Conservation (phyloP, 257 asterid species). For the Plantago major region DNA sequence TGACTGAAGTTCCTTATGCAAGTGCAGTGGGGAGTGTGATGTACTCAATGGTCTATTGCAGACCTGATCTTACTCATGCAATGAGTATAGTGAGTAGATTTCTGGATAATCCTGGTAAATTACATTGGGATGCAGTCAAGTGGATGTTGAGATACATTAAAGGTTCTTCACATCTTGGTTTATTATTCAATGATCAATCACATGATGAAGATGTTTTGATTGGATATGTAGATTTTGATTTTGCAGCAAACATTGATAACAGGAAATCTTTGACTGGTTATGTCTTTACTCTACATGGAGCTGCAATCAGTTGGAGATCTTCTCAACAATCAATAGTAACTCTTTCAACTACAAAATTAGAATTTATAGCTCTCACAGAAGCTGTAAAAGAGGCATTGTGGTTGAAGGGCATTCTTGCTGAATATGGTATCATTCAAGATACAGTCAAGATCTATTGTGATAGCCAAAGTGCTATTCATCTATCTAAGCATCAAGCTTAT, state of each 20-base stretch:
- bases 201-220: neutral
- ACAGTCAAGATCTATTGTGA: neutral
- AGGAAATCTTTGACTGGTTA: neutral
- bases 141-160: neutral
- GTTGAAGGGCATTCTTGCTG: neutral
- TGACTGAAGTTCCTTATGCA: neutral
- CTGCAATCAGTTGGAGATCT: neutral
- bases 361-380: neutral
- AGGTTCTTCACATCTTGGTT: neutral
- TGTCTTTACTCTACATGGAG: neutral
- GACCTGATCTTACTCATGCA: neutral
- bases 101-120: neutral
- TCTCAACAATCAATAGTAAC: neutral
- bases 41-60: neutral
- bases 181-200: neutral
- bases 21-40: neutral
- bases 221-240: neutral
- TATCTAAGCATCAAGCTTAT: too few species aligned
- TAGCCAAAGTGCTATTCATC: neutral
- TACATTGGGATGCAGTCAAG: neutral
- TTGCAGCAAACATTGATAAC: neutral
- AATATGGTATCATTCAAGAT: neutral
- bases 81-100: conserved; percentile 4
- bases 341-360: neutral
- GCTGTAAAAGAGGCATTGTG: neutral